phyloP scores from a whole-genome alignment of 2,329 filamentous ascomycete species.

The Epichloe scottii region DNA sequence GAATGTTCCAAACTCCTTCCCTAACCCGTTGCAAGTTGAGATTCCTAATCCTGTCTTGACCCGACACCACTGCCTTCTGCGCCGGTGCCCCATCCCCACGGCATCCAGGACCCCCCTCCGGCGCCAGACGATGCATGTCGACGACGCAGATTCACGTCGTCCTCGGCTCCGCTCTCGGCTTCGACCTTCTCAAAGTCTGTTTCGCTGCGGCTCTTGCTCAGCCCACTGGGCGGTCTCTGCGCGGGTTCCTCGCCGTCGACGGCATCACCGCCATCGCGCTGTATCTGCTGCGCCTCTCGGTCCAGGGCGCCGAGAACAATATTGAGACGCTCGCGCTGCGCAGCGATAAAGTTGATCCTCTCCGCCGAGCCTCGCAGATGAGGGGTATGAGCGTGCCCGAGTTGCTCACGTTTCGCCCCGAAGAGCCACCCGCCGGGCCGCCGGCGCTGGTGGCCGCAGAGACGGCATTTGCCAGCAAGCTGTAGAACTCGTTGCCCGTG shows the following conservation, averaged over 20 bases:
- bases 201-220: constrained; percentile 76
- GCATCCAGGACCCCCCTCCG: constrained; percentile 29
- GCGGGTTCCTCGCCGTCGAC: constrained; percentile 21
- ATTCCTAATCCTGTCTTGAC: constrained; percentile 24
- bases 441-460: constrained; percentile 43
- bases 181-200: constrained; percentile 84
- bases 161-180: constrained; percentile 53
- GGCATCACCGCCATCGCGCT: constrained; percentile 22
- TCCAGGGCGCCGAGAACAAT: constrained; percentile 68
- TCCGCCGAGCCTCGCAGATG: constrained; percentile 49
- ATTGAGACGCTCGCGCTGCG: constrained; percentile 66
- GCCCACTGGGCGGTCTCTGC: constrained; percentile 35
- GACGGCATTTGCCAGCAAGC: constrained; percentile 62
- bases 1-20: constrained; percentile 18
- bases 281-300: constrained; percentile 57
- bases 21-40: constrained; percentile 9
- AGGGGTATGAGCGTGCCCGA: constrained; percentile 58
- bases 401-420: constrained; percentile 10
- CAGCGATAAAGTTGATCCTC: constrained; percentile 63
- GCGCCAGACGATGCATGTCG: constrained; percentile 15
- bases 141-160: constrained; percentile 27
- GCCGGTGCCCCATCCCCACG: constrained; percentile 31
- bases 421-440: constrained; percentile 13
- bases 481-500: constrained; percentile 57
- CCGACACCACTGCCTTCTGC: constrained; percentile 20